Evolutionary conservation across 768 basidiomycete species (phyloP).

Genomic region (Postia placenta): DNA sequence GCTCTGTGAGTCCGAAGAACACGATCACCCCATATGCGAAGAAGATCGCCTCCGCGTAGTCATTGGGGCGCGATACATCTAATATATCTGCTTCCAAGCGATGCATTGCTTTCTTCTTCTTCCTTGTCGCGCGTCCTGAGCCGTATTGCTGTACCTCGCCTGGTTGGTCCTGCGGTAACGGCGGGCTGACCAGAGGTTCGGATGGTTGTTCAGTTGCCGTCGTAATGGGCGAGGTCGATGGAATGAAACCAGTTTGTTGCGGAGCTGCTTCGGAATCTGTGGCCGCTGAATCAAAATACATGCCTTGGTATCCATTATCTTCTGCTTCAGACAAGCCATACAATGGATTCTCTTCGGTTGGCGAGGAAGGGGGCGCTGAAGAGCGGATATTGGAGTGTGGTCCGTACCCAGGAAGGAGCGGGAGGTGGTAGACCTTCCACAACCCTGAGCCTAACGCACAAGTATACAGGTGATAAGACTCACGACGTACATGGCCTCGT

Average conservation of each 20-base stretch:
- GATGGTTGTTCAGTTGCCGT: not conserved
- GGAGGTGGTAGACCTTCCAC: conserved; percentile 81
- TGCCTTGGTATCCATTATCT: conserved; percentile 83
- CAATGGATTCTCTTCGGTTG: conserved; percentile 52
- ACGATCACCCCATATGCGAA: conserved; percentile 89
- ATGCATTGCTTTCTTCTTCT: conserved; percentile 5
- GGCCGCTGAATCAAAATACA: conserved; percentile 53
- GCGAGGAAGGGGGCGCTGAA: conserved; percentile 51
- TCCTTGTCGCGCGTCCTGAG: conserved; percentile 8
- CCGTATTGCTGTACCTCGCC: conserved; percentile 1
- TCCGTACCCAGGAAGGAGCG: conserved; percentile 87
- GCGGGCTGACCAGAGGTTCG: not conserved
- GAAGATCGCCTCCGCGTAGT: conserved; percentile 70
- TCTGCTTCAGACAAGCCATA: conserved; percentile 80
- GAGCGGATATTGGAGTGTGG: conserved; percentile 83
- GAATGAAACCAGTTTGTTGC: conserved; percentile 14
- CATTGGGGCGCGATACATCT: conserved; percentile 31
- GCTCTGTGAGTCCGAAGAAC: conserved; percentile 82
- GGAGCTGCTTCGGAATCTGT: conserved; percentile 5
- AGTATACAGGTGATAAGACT: conserved; percentile 25
- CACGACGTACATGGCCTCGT: conserved; percentile 91
- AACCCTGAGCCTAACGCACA: not conserved
- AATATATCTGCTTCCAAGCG: conserved; percentile 1
- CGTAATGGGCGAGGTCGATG: conserved; percentile 13
- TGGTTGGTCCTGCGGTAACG: conserved; percentile 1